Evolutionary conservation across 306 rosid species (phyloP).

Genomic region (Mimosa pudica): DNA sequence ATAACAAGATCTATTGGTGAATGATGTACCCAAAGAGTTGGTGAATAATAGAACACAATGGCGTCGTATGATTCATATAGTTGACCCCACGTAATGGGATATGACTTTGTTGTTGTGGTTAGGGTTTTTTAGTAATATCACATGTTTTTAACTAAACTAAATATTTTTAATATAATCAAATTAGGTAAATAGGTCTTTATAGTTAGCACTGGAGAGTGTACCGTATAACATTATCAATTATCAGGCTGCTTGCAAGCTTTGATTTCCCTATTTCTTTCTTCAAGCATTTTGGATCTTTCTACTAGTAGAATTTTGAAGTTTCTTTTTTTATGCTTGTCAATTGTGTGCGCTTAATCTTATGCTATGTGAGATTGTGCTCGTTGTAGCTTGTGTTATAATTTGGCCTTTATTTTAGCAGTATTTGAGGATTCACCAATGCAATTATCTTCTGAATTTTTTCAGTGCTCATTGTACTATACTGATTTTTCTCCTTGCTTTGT

Average conservation of each 20-base stretch:
- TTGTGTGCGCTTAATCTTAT: not conserved
- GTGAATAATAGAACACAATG: too few relatives aligned
- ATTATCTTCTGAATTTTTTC: not conserved
- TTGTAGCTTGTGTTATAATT: slow-evolving; percentile 14
- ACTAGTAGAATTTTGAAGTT: slow-evolving; percentile 3
- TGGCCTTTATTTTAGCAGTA: slow-evolving; percentile 21
- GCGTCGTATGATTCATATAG: too few relatives aligned
- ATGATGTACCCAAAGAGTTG: too few relatives aligned
- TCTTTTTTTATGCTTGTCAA: not conserved
- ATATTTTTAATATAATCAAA: too few relatives aligned
- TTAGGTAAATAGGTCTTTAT: too few relatives aligned
- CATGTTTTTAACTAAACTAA: too few relatives aligned
- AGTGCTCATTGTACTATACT: not conserved
- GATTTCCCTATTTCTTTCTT: not conserved
- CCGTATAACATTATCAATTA: not conserved
- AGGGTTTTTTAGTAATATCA: too few relatives aligned
- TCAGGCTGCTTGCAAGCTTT: not conserved
- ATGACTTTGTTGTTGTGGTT: too few relatives aligned
- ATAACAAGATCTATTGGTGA: too few relatives aligned
- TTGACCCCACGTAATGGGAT: too few relatives aligned
- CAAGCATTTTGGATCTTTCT: slow-evolving; percentile 15
- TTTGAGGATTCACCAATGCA: slow-evolving; percentile 14
- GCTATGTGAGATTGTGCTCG: slow-evolving; percentile 19
- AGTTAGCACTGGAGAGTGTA: too few relatives aligned
- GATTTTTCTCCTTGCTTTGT: slow-evolving; percentile 27